Evolutionary conservation across 345 rosid genomes (phyloP).

Genomic region (Orychophragmus violaceus): DNA sequence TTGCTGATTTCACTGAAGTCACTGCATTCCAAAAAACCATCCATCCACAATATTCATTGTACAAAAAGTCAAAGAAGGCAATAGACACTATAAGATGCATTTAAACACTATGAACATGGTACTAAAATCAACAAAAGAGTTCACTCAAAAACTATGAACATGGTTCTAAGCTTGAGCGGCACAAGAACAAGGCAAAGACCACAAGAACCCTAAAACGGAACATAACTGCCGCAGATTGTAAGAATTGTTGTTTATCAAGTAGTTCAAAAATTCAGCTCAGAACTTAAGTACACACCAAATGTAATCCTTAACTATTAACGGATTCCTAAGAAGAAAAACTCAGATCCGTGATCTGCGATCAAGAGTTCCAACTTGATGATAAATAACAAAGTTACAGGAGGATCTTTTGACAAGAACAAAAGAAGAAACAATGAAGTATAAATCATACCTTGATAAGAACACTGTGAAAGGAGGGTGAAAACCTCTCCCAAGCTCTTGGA

Average conservation of each 20-base stretch:
- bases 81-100: neutral
- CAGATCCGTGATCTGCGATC: slow-evolving; percentile 17
- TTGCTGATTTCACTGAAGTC: slow-evolving; percentile 80
- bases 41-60: neutral
- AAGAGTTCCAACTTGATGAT: neutral
- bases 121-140: neutral
- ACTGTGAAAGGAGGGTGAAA: slow-evolving; percentile 66
- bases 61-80: neutral
- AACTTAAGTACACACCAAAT: neutral
- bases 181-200: neutral
- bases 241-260: too few relatives aligned
- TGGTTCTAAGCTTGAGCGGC: neutral
- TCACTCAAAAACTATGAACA: neutral
- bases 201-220: neutral
- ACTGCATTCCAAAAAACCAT: slow-evolving; percentile 42
- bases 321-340: neutral
- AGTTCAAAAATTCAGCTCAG: neutral
- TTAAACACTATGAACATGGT: neutral
- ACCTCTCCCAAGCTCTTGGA: slow-evolving; percentile 66
- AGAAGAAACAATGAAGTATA: neutral
- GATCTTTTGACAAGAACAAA: neutral
- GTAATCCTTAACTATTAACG: neutral
- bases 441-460: slow-evolving; percentile 85
- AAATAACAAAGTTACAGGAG: neutral
- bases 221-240: neutral